Evolutionary conservation across 2,329 filamentous ascomycete genomes (phyloP).

Genomic region (Nemania sp.): DNA sequence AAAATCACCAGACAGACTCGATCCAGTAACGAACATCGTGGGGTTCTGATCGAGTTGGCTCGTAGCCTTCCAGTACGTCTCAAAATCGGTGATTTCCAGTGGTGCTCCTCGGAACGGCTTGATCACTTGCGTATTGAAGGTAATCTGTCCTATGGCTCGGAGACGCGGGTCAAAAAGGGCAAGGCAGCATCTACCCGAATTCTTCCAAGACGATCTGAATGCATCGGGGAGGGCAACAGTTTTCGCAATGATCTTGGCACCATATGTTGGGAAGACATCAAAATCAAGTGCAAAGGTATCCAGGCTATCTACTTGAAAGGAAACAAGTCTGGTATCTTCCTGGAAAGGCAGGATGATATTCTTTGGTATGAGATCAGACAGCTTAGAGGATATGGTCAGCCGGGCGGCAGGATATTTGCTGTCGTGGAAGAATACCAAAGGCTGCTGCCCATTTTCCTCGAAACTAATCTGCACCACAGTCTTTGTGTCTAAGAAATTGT

Average conservation of each 20-base stretch:
- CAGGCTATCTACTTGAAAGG: slow-evolving; percentile 93
- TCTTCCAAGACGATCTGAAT: slow-evolving; percentile 75
- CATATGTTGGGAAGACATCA: slow-evolving; percentile 96
- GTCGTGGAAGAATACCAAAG: slow-evolving; percentile 94
- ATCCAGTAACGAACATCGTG: slow-evolving; percentile 88
- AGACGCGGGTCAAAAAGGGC: slow-evolving; percentile 92
- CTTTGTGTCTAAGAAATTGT: slow-evolving; percentile 98
- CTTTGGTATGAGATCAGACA: slow-evolving; percentile 92
- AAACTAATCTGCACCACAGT: slow-evolving; percentile 94
- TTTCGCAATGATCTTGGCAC: slow-evolving; percentile 95
- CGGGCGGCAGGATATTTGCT: slow-evolving; percentile 94
- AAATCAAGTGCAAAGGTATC: slow-evolving; percentile 95
- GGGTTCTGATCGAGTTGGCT: slow-evolving; percentile 86
- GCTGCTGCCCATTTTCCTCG: slow-evolving; percentile 71
- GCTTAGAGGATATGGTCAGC: slow-evolving; percentile 93
- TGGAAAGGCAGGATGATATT: slow-evolving; percentile 95
- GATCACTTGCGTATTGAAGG: slow-evolving; percentile 93
- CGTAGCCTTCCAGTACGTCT: slow-evolving; percentile 99
- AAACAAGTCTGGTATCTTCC: slow-evolving; percentile 90
- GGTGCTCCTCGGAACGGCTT: slow-evolving; percentile 93
- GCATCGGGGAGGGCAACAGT: slow-evolving; percentile 87
- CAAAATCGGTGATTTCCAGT: slow-evolving; percentile 95
- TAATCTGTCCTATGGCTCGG: slow-evolving; percentile 89
- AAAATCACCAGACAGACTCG: slow-evolving; percentile 94
- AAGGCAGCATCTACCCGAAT: slow-evolving; percentile 78